Percentiles rank a stretch among this genome's conserved stretches.
Conservation (phyloP, 306 rosid genomes). For the Canavalia gladiata region DNA sequence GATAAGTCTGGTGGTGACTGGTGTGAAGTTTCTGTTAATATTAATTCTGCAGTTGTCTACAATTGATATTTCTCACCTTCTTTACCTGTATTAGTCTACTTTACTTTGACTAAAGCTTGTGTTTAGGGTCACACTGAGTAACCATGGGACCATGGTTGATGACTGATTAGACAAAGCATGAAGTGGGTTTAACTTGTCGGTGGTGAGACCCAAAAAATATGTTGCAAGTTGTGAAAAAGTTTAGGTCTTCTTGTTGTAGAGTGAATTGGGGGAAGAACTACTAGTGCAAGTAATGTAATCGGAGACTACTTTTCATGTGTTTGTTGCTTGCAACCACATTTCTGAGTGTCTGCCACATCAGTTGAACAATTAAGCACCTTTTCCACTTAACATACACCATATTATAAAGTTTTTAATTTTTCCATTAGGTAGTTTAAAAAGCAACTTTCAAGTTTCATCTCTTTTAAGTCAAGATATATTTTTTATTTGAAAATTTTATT, state of each 20-base stretch:
- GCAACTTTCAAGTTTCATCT: too few relatives aligned
- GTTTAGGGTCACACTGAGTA: not conserved
- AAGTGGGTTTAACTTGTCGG: slow-evolving; percentile 39
- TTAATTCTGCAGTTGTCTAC: slow-evolving; percentile 28
- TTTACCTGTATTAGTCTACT: slow-evolving; percentile 1
- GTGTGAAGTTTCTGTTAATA: slow-evolving; percentile 38
- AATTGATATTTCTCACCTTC: slow-evolving; percentile 26
- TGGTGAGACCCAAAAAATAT: slow-evolving; percentile 11
- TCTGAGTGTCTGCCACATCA: not conserved
- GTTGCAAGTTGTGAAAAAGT: slow-evolving; percentile 13
- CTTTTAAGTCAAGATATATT: too few relatives aligned
- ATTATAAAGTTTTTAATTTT: too few relatives aligned
- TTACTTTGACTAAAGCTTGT: slow-evolving; percentile 14
- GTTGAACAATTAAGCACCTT: not conserved
- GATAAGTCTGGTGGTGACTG: slow-evolving; percentile 1
- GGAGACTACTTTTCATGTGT: not conserved
- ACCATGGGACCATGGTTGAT: slow-evolving; percentile 19
- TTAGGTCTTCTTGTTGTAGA: not conserved
- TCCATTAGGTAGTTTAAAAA: too few relatives aligned
- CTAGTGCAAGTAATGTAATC: not conserved
- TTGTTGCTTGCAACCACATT: not conserved
- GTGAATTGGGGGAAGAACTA: slow-evolving; percentile 11
- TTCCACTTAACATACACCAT: not conserved
- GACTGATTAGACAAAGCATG: not conserved
- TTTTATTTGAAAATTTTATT: too few relatives aligned